Percentiles rank a stretch among this genome's conserved stretches.
phyloP scores from a whole-genome alignment of 257 asterid species.

The Solanum paucissectum region DNA sequence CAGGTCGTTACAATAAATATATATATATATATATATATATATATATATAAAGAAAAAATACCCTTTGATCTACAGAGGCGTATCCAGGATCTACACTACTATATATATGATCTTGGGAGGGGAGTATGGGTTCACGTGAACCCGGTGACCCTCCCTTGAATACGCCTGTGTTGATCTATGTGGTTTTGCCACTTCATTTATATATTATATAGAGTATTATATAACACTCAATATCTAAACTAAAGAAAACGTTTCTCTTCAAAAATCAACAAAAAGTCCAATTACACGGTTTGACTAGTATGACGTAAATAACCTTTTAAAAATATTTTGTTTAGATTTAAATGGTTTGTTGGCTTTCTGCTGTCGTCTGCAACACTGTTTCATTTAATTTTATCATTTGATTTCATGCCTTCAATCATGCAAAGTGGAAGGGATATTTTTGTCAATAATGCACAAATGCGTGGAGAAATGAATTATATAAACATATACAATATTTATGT shows the following conservation, averaged over 20 bases:
- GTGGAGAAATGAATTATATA: neutral
- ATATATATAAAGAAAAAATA: neutral
- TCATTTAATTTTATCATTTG: neutral
- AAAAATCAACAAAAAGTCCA: neutral
- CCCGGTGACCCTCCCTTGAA: too few species aligned
- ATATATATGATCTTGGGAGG: too few species aligned
- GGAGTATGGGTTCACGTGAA: too few species aligned
- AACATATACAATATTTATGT: too few species aligned
- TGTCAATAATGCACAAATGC: neutral
- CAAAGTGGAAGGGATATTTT: neutral
- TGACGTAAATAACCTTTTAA: neutral
- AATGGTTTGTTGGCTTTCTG: neutral
- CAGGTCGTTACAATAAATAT: too few species aligned
- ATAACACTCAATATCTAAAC: neutral
- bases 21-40: rapidly evolving
- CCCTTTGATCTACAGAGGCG: neutral
- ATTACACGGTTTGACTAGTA: neutral
- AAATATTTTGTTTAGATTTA: neutral
- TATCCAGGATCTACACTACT: too few species aligned
- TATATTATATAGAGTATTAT: too few species aligned
- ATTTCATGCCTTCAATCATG: neutral
- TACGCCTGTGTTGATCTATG: neutral
- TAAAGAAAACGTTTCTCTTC: neutral
- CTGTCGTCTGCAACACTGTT: neutral
- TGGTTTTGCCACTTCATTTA: neutral